A percentile compares a stretch with the other conserved stretches of the same genome.
Evolutionary conservation across 1,284 basidiomycete genomes (phyloP).

Genomic region (Ustilago nuda): DNA sequence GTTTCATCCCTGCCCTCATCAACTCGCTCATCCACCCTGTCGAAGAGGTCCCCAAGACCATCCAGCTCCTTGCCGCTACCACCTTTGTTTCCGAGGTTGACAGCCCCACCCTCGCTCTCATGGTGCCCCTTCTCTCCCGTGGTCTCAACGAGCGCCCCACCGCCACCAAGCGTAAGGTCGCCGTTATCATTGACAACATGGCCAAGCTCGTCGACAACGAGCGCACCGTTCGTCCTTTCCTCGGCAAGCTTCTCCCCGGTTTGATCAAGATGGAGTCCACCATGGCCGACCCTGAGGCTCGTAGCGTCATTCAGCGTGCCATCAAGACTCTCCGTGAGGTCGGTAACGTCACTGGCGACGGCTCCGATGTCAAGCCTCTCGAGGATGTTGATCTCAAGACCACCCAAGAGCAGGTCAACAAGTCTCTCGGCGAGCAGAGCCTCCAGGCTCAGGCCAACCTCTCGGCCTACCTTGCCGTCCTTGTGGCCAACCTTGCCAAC

Average conservation of each 20-base stretch:
- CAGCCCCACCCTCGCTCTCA: constrained; percentile 96
- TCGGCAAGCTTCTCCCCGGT: constrained; percentile 69
- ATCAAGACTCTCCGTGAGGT: constrained; percentile 67
- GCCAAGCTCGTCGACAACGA: constrained; percentile 70
- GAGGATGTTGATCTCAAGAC: constrained; percentile 63
- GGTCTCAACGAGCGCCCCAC: constrained; percentile 76
- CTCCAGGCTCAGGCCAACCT: constrained; percentile 57
- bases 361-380: constrained; percentile 67
- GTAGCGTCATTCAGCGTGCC: constrained; percentile 67
- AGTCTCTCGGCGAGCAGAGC: constrained; percentile 57
- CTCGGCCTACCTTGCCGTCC: constrained; percentile 62
- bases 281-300: constrained; percentile 68
- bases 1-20: constrained; percentile 83
- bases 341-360: constrained; percentile 67
- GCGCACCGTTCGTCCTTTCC: constrained; percentile 69
- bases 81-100: constrained; percentile 99
- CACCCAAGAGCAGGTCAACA: constrained; percentile 58
- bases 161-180: constrained; percentile 69
- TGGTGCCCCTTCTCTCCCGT: constrained; percentile 96
- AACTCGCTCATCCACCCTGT: constrained; percentile 98
- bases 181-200: constrained; percentile 70
- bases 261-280: constrained; percentile 69
- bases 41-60: constrained; percentile 97
- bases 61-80: constrained; percentile 95
- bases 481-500: constrained; percentile 68